Percentiles rank a stretch among this genome's conserved stretches.
These are phyloP conservation scores for Trametes maxima DNA, from an alignment of 768 basidiomycete genomes.

Conservation along the genomic window DNA sequence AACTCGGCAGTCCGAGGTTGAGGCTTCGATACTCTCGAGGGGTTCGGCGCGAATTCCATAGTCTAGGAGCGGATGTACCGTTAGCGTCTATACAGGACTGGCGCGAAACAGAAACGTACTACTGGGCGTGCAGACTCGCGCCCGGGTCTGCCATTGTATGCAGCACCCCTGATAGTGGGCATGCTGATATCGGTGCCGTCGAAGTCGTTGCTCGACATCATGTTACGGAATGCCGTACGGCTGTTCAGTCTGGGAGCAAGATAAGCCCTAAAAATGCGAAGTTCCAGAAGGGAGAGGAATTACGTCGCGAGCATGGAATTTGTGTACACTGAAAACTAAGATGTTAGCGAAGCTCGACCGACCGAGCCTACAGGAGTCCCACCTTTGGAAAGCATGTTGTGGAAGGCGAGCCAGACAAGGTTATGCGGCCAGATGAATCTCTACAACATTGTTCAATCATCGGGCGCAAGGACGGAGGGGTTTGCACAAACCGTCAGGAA, in stretches of 20 bases:
- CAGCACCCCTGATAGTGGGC: background rate
- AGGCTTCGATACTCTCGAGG: too few relatives aligned
- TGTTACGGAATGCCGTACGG: slow-evolving; percentile 4
- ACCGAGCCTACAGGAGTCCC: background rate
- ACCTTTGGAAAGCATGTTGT: slow-evolving; percentile 8
- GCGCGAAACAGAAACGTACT: too few relatives aligned
- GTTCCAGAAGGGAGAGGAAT: background rate
- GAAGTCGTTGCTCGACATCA: slow-evolving; percentile 2
- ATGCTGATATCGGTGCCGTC: background rate
- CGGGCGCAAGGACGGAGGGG: too few relatives aligned
- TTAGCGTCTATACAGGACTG: too few relatives aligned
- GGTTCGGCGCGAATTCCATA: too few relatives aligned
- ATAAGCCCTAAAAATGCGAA: background rate
- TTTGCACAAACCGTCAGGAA: background rate
- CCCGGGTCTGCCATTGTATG: background rate
- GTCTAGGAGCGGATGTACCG: too few relatives aligned
- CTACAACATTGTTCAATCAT: background rate
- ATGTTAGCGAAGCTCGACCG: background rate
- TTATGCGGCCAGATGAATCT: slow-evolving; percentile 5
- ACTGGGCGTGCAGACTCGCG: background rate
- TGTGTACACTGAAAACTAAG: background rate
- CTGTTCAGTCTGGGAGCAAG: slow-evolving; percentile 6
- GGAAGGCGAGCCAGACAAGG: slow-evolving; percentile 10
- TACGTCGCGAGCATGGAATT: slow-evolving; percentile 23
- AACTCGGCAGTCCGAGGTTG: too few relatives aligned